Conservation (phyloP, 176 grass and related monocot genomes). For the Zoysia japonica region DNA sequence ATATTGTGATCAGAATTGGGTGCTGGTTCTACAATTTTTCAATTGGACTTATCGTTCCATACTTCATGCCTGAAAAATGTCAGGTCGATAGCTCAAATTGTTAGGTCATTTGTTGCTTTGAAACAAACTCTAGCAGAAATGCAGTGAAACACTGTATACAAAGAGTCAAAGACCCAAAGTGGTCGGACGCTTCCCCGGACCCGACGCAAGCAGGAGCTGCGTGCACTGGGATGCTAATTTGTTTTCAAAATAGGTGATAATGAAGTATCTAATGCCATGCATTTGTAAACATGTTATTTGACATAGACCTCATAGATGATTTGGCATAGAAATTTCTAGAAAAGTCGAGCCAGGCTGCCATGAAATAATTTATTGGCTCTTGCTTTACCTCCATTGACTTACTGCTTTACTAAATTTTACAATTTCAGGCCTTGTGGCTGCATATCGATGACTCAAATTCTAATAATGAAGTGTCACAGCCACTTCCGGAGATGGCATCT, state of each 20-base stretch:
- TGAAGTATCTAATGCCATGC: background rate
- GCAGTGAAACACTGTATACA: too few species aligned
- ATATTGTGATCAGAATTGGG: background rate
- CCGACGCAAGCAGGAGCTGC: too few species aligned
- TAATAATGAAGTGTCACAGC: conserved; percentile 39
- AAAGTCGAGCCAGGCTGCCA: background rate
- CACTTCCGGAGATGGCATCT: conserved; percentile 30
- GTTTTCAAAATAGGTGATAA: background rate
- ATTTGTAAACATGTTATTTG: background rate
- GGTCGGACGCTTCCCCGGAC: too few species aligned
- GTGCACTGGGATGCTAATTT: background rate
- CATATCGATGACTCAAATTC: conserved; percentile 60
- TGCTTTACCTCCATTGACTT: conserved; percentile 3
- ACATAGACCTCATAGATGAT: background rate
- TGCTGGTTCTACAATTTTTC: background rate
- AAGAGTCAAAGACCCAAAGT: too few species aligned
- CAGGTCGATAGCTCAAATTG: background rate
- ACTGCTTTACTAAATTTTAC: conserved; percentile 24
- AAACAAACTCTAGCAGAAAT: too few species aligned
- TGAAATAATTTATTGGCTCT: conserved; percentile 21
- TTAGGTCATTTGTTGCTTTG: background rate
- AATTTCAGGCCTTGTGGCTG: conserved; percentile 76
- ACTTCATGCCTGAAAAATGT: background rate
- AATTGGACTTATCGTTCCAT: background rate
- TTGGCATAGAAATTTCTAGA: background rate